Conservation (phyloP, 2,329 filamentous ascomycete genomes). For the Orbilia ellipsospora region DNA sequence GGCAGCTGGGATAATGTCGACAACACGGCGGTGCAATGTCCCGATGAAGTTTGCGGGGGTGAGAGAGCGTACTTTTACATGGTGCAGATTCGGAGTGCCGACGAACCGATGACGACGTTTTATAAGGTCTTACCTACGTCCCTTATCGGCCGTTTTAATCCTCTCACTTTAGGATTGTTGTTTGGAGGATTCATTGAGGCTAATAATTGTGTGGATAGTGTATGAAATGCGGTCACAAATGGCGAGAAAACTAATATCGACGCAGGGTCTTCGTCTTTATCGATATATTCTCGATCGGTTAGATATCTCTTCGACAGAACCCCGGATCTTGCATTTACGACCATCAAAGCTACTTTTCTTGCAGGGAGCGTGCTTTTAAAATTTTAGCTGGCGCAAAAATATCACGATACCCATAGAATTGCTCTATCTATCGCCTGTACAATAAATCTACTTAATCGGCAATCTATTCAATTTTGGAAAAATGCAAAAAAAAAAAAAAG, state of each 20-base stretch:
- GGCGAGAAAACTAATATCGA: conserved; percentile 71
- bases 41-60: conserved; percentile 81
- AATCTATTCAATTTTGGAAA: no score
- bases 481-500: no score
- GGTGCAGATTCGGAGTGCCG: conserved; percentile 95
- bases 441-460: no score
- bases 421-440: no score
- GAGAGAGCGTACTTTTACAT: conserved; percentile 92
- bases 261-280: not conserved
- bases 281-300: not conserved
- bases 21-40: conserved; percentile 82
- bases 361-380: no score
- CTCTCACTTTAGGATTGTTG: not conserved
- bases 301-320: not conserved
- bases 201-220: conserved; percentile 65
- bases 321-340: not conserved
- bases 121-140: conserved; percentile 73
- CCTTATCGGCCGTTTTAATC: not conserved
- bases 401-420: no score
- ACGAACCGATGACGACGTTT: conserved; percentile 98
- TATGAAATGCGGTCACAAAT: conserved; percentile 74
- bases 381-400: no score
- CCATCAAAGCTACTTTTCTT: not conserved
- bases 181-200: conserved; percentile 35
- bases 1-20: conserved; percentile 92